phyloP scores from a whole-genome alignment of 345 rosid species.

The Anastatica hierochuntica region DNA sequence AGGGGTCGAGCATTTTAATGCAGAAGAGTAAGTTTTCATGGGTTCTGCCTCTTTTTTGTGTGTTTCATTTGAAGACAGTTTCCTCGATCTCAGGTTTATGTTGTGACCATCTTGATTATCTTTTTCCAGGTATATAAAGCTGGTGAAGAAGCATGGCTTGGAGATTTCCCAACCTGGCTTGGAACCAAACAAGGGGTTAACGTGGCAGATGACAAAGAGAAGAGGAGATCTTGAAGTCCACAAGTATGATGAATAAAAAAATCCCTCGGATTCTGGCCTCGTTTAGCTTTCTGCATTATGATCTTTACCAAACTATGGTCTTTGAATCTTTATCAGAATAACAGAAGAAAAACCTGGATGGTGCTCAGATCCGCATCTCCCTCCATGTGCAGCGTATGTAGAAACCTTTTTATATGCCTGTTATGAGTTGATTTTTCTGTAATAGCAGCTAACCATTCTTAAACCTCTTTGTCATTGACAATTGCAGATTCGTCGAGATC shows the following conservation, averaged over 20 bases:
- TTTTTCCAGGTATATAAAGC: conserved; percentile 51
- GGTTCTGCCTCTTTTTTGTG: no score
- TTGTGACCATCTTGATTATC: not conserved
- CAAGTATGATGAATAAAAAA: conserved; percentile 38
- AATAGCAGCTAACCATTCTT: no score
- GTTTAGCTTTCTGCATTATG: no score
- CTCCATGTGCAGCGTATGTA: conserved; percentile 90
- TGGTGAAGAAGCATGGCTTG: conserved; percentile 83
- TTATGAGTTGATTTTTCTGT: no score
- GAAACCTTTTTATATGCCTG: no score
- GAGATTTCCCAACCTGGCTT: conserved; percentile 96
- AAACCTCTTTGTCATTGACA: not conserved
- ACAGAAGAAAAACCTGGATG: conserved; percentile 82
- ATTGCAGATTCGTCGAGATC: conserved; percentile 88
- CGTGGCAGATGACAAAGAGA: conserved; percentile 98
- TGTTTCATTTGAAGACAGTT: no score
- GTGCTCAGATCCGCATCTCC: conserved; percentile 79
- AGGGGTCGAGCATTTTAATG: conserved; percentile 83
- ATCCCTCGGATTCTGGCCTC: not conserved
- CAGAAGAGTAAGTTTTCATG: conserved; percentile 40
- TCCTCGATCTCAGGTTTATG: no score
- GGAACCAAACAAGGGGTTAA: conserved; percentile 81
- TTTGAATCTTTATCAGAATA: conserved; percentile 34
- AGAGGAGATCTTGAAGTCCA: conserved; percentile 82
- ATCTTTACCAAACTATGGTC: not conserved